These are phyloP conservation scores for Prunus armeniaca DNA, from an alignment of 306 rosid species.

Conservation along the genomic window DNA sequence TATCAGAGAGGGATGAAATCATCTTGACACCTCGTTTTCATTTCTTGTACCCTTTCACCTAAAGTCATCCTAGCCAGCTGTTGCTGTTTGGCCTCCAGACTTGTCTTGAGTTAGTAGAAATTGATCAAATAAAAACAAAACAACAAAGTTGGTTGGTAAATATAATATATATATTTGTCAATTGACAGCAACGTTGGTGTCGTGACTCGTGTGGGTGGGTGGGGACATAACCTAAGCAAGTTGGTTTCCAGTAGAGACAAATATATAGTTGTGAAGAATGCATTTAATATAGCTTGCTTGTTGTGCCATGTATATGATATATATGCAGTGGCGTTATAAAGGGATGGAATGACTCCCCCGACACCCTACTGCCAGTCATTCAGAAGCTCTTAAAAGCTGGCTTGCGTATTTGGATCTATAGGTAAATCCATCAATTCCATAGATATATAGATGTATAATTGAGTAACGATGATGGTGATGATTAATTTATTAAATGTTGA, in stretches of 20 bases:
- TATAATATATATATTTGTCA: too few relatives aligned
- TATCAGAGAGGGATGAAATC: neutral
- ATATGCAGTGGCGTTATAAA: constrained; percentile 36
- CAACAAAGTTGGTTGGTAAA: too few relatives aligned
- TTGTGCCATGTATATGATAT: neutral
- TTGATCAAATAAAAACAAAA: neutral
- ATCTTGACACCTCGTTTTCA: neutral
- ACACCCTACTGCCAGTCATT: constrained; percentile 46
- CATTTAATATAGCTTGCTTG: neutral
- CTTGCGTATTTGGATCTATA: constrained; percentile 66
- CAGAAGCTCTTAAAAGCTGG: constrained; percentile 46
- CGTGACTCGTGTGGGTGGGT: neutral
- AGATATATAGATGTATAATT: too few relatives aligned
- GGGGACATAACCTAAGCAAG: neutral
- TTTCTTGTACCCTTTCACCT: neutral
- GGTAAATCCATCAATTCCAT: constrained; percentile 20
- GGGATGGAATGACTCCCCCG: constrained; percentile 49
- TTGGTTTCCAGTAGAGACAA: neutral
- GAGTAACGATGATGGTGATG: too few relatives aligned
- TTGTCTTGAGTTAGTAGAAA: neutral
- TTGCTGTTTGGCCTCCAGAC: neutral
- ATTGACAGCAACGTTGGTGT: too few relatives aligned
- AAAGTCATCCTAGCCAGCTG: neutral
- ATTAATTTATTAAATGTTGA: too few relatives aligned
- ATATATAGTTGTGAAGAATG: neutral